Base-by-base conservation (phyloP, 2,329 filamentous ascomycete genomes). In the Drechslerella coelobrocha region DNA sequence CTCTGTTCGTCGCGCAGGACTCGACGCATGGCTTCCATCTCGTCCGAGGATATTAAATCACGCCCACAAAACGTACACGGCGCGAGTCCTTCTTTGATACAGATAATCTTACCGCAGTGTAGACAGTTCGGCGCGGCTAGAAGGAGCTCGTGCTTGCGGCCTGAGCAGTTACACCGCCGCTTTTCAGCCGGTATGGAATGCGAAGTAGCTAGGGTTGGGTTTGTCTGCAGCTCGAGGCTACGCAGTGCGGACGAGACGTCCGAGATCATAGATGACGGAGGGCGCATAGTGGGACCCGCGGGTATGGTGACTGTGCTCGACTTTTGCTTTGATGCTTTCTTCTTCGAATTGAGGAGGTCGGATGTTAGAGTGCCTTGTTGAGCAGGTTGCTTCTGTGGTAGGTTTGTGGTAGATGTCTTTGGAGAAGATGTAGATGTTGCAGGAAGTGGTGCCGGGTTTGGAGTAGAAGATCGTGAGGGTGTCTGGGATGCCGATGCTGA, bases 51-150 rank as follows among this genome's bases (percentile, higher is more conserved):
- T 6, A 99, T 81, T 0, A 99, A 81, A 0, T 91, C 86, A 0
- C 84, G 83, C 0, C 87, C 87, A 80, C 94, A 99, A 77, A 90
- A 97, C 0, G 93, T 97, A 78, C 94, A 99, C 0, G 93, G 93
- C 0, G 93, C 93, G 0, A 97, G 83, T 0, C 94, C 94, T 79
- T 99, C 92, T 76, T 94, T 92, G 23, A 96, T 86, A 78, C 94
- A 99, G 60, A 97, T 88, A 10, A 99, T 91, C 78, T 97, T 97
- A 68, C 94, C 94, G 76, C 94, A 99, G 47, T 85, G 88, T 14
- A 95, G 81, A 77, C 94, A 99, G 78, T 97, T 99, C 0, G 94
- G 94, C 0, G 92, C 92, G 0, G 93, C 92, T n/a, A 86, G 86
- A 47, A 97, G 88, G 1, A 97, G 84, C 0, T 93, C 90, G 78